Base-by-base conservation (phyloP, 2,329 filamentous ascomycete genomes). In the Cercospora sojina region DNA sequence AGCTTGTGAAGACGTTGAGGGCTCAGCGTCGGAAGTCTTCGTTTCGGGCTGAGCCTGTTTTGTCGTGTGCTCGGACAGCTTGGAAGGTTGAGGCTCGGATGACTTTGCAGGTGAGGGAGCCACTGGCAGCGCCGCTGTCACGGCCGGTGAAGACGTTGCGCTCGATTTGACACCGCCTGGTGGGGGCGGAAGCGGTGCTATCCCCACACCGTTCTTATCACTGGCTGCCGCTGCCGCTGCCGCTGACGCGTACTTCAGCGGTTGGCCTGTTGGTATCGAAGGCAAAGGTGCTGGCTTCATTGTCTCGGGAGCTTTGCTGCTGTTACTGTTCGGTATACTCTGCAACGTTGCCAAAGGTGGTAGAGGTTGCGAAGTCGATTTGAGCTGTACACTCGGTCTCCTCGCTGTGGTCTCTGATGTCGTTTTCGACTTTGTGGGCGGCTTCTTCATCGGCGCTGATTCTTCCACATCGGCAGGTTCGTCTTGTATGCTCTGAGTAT, bases 251-350 rank as follows among this genome's bases (percentile, higher is more conserved):
- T 99, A 99, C 80, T 98, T 98, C 71, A 99, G 84, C 1, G 91
- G 92, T 78, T 98, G 94, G 57, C 93, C 93, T 3, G 92, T 91
- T 6, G 91, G 89, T 77, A 94, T 88, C 66, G 91, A 88, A 1
- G 95, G 95, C 73, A 93, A 81, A 18, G 92, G 89, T 18, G 95
- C 95, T 12, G 95, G 94, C 82, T 98, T 99, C 94, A 98, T 98
- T 62, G 85, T 82, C 51, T 84, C 84, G 62, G 83, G 84, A 65
- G 85, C 81, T 59, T 84, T 80, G 76, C 86, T 86, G 76, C 86
- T 91, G 65, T 85, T 85, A 65, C 83, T 86, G 10, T 88, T 80
- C 73, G 90, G 78, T 5, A 90, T 89, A 31, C 89, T 90, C 78
- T 98, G 93, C 74, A 99, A 82, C 29, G 94, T 97, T 62, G 95